Conservation (phyloP, 75 land plant genomes). For the Selaginella moellendorffii region DNA sequence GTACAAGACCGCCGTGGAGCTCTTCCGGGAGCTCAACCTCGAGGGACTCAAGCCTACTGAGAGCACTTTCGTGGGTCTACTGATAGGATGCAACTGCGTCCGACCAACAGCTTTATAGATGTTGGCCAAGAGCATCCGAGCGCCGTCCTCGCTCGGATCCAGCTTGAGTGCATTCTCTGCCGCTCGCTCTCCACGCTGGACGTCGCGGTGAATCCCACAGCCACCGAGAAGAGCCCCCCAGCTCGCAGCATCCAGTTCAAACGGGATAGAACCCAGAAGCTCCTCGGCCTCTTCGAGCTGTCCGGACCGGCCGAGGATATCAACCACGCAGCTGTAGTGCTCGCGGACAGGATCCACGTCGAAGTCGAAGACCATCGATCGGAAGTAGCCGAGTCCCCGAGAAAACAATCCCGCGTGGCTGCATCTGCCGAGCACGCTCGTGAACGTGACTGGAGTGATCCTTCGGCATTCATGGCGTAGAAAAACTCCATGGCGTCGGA, state of each 20-base stretch:
- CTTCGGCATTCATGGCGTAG: not conserved
- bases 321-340: not conserved
- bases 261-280: not conserved
- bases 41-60: not conserved
- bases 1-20: not conserved
- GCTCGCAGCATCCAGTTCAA: not conserved
- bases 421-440: not conserved
- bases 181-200: not conserved
- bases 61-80: not conserved
- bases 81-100: constrained; percentile 2
- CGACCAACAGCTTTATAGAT: not conserved
- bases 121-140: not conserved
- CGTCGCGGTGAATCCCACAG: not conserved
- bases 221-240: not conserved
- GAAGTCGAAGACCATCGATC: not conserved
- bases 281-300: not conserved
- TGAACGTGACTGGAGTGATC: not conserved
- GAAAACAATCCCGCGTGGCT: not conserved
- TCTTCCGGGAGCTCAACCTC: not conserved
- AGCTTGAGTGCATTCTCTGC: not conserved
- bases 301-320: not conserved
- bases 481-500: not conserved
- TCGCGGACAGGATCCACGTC: not conserved
- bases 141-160: not conserved
- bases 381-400: not conserved